Evolutionary conservation across 2,329 filamentous ascomycete species (phyloP), one percentile per base, ranked within the genome.

Genomic region (Teratosphaeriaceae sp.): DNA sequence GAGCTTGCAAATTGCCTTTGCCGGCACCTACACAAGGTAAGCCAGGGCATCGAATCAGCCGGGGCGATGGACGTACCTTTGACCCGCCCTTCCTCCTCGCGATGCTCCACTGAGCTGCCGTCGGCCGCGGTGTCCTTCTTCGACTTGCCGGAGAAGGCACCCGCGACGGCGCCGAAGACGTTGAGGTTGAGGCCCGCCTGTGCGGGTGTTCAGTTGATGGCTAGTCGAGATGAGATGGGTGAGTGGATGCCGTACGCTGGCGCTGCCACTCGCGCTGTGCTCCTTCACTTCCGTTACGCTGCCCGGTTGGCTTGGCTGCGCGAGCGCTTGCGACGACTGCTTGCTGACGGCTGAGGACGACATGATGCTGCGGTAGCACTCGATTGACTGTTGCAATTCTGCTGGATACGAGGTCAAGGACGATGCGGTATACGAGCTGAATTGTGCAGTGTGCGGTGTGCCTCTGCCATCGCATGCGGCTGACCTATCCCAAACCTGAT

Each of bases 151-250:
- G 54, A 57, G 48, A 65, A 64, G 13, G 55, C 55, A 26, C 62
- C 62, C 20, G 56, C 48, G 27, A 65, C 30, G 5, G 61, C 62
- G 35, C 57, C 62, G 45, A 63, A 62, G 42, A 65, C 47, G 51
- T 65, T 64, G 15, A 65, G 51, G 37, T 65, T 65, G 19, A 65
- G 46, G n/a, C 61, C 61, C 22, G 59, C 60, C 62, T 64, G 27
- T n/a, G 19, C 16, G n/a, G 34, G 6, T 16, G 34, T 20, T 22
- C 7, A 19, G 19, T 19, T 20, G 6, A 20, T 20, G 26, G 38
- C n/a, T 19, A 26, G 22, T 18, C 19, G 39, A 16, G 30, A 19
- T 37, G 15, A 30, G 21, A 18, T 30, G 23, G 24, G 19, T 33
- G 26, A 6, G 1, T 21, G 34, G 23, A 9, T 29, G n/a, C 50